Evolutionary conservation across 805 yeast genomes (phyloP).

Genomic region (Candida corydali): DNA sequence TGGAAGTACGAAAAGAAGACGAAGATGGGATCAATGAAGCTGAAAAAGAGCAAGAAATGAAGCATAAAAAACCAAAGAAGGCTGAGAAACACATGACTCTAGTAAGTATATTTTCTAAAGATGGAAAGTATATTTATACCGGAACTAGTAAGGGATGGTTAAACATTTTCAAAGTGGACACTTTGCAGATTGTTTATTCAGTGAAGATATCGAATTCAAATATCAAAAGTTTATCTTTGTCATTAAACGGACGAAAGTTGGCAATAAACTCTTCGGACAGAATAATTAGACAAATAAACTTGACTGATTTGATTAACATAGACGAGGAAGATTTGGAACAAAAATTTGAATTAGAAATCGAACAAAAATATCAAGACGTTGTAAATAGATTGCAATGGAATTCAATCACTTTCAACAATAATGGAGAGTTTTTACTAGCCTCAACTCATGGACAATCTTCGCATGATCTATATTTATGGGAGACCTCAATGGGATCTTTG

Average conservation of each 20-base stretch:
- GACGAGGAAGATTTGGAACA: slow-evolving; percentile 14
- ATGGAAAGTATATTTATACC: slow-evolving; percentile 54
- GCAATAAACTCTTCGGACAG: slow-evolving; percentile 78
- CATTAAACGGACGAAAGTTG: slow-evolving; percentile 56
- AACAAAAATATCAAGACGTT: slow-evolving; percentile 84
- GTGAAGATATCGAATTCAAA: slow-evolving; percentile 62
- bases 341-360: slow-evolving; percentile 57
- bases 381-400: slow-evolving; percentile 90
- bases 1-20: slow-evolving; percentile 9
- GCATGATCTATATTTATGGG: slow-evolving; percentile 91
- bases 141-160: slow-evolving; percentile 84
- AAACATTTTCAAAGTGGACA: slow-evolving; percentile 39
- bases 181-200: slow-evolving; percentile 37
- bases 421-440: slow-evolving; percentile 81
- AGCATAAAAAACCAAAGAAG: slow-evolving; percentile 11
- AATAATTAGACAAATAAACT: slow-evolving; percentile 57
- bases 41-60: slow-evolving; percentile 11
- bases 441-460: slow-evolving; percentile 79
- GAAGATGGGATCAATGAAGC: no score
- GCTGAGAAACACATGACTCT: slow-evolving; percentile 44
- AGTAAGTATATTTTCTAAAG: slow-evolving; percentile 46
- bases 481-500: slow-evolving; percentile 80
- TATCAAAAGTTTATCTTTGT: slow-evolving; percentile 62
- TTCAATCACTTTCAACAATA: slow-evolving; percentile 66
- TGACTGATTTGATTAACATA: slow-evolving; percentile 40